A percentile compares a stretch with the other conserved stretches of the same genome.
Conservation (phyloP, 73 alveolate genomes). For the Tetrahymena elliotti region DNA sequence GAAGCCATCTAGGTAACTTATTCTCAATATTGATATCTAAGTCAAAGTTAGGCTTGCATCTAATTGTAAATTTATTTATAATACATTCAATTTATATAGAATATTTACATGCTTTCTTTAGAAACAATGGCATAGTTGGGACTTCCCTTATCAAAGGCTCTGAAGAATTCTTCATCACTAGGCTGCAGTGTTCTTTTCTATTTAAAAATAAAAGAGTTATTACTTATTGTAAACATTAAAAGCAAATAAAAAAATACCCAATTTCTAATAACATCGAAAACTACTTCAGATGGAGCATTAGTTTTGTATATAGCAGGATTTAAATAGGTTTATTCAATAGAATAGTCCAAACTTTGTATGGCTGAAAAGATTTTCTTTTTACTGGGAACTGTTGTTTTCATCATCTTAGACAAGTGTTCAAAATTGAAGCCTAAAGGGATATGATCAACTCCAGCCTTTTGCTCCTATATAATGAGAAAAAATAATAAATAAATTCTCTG, state of each 20-base stretch:
- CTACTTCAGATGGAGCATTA: conserved; percentile 72
- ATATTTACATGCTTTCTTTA: neutral
- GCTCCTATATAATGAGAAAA: neutral
- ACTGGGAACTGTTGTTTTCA: conserved; percentile 61
- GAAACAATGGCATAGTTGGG: neutral
- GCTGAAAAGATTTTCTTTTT: conserved; percentile 70
- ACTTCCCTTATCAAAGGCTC: neutral
- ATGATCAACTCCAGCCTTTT: conserved; percentile 39
- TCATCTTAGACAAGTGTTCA: conserved; percentile 52
- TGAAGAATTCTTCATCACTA: neutral
- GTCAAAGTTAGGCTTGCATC: neutral
- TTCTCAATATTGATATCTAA: neutral
- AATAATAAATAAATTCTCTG: neutral
- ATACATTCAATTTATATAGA: too few species aligned
- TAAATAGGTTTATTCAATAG: conserved; percentile 68
- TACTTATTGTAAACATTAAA: too few species aligned
- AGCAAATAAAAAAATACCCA: conserved; percentile 23
- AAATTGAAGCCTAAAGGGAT: conserved; percentile 60
- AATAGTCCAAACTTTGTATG: conserved; percentile 61
- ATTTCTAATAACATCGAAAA: conserved; percentile 77
- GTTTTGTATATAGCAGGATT: conserved; percentile 79
- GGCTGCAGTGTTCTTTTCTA: neutral
- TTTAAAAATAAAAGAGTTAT: neutral
- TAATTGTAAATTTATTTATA: neutral
- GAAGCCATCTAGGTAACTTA: neutral